These are phyloP conservation scores for Platismatia glauca DNA, from an alignment of 495 filamentous ascomycete genomes.

Conservation along the genomic window DNA sequence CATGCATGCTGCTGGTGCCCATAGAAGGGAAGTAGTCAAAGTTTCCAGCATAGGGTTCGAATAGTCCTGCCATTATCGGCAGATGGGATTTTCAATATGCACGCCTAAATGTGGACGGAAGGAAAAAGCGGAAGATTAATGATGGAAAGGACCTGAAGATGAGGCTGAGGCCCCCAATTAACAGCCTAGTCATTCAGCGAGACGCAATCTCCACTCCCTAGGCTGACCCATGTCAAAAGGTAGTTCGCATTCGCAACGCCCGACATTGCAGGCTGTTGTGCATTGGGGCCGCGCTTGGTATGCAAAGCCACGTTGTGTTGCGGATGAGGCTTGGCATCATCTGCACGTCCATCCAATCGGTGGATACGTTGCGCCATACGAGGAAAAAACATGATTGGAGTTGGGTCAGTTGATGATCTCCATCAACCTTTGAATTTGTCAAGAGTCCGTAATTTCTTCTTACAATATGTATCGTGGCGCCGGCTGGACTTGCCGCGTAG, in stretches of 20 bases:
- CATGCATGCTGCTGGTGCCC: not conserved
- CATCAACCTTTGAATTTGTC: not conserved
- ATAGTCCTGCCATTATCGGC: not conserved
- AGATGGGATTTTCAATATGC: not conserved
- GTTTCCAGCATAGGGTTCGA: not conserved
- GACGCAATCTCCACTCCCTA: not conserved
- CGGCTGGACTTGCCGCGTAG: not conserved
- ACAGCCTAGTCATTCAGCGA: not conserved
- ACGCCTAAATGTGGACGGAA: not conserved
- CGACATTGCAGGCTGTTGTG: not conserved
- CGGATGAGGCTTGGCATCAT: not conserved
- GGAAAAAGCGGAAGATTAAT: not conserved
- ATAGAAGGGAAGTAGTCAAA: no score
- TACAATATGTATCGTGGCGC: not conserved
- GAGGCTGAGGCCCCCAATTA: not conserved
- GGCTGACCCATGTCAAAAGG: not conserved
- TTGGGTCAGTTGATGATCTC: not conserved
- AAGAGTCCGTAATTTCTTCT: not conserved
- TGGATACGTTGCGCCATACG: not conserved
- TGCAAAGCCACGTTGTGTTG: not conserved
- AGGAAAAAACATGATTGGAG: not conserved
- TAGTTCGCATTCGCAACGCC: not conserved
- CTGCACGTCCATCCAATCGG: not conserved
- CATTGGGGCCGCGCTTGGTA: not conserved
- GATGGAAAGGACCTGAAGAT: not conserved